Base-by-base conservation (phyloP, 805 yeast species). In the Kregervanrija delftensis region DNA sequence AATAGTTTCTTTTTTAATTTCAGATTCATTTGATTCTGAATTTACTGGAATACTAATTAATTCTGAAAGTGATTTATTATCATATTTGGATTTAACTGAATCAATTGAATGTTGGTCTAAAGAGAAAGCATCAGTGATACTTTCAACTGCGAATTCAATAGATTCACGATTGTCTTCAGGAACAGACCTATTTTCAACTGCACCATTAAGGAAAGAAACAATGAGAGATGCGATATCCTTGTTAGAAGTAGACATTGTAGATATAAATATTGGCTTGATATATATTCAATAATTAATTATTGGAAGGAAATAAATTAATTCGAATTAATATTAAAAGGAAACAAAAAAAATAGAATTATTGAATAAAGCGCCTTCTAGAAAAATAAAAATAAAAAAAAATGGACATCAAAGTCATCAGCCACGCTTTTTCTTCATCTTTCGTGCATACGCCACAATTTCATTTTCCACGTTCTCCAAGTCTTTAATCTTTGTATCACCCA, bases 131-230 rank as follows among this genome's bases (percentile, higher is more conserved):
- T 90, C 98, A 17, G 86, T 78, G 46, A 93, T 78, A 69, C 97
- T 88, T 59, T 88, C 96, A 53, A 89, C 76, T 49, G 98, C 98
- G 42, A 91, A 95, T 53, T 89, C 96, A 54, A 91, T 72, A 9
- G 96, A 87, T 55, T 93, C 98, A 45, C 74, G 73, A 60, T 81
- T 86, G 51, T 91, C 98, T 50, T 81, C 85, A 33, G 83, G 66
- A 39, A 90, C 76, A 37, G 76, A 75, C 37, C 86, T 85, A 50
- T 74, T 73, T 39, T 73, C 60, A 14, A 84, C 76, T 10, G 86
- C 66, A 13, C 68, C 56, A 55, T 77, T 73, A 54, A 93, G 73
- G 63, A 82, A 91, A 49, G 79, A 77, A 38, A 88, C 81, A 52
- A 91, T 81, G 42, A 87, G 78, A 41, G 79, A 69, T 2, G 95